Percentiles rank a stretch among this genome's conserved stretches.
These are phyloP conservation scores for Suhomyces coccinellae DNA, from an alignment of 1,139 yeast genomes.

Conservation along the genomic window DNA sequence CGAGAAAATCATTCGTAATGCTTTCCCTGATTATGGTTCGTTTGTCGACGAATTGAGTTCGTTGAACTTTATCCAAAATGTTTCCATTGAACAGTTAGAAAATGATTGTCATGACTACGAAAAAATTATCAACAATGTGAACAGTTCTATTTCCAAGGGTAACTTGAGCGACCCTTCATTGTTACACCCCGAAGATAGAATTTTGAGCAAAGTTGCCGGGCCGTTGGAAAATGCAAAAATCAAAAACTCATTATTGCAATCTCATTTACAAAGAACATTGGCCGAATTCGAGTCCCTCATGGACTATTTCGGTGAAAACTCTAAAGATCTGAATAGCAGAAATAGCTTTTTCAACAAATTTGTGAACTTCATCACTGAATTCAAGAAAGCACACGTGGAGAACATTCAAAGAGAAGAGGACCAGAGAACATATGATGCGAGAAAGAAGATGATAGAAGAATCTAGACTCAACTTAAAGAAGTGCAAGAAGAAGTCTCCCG, in stretches of 20 bases:
- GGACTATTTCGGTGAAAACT: slow-evolving; percentile 83
- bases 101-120: slow-evolving; percentile 68
- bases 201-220: slow-evolving; percentile 46
- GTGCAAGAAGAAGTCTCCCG: slow-evolving; percentile 5
- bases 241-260: slow-evolving; percentile 56
- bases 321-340: slow-evolving; percentile 50
- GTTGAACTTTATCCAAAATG: slow-evolving; percentile 62
- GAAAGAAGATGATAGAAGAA: slow-evolving; percentile 38
- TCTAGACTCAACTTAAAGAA: slow-evolving; percentile 17
- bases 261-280: slow-evolving; percentile 56
- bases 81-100: slow-evolving; percentile 75
- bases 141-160: slow-evolving; percentile 64
- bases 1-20: slow-evolving; percentile 72
- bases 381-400: slow-evolving; percentile 48
- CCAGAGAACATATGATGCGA: slow-evolving; percentile 39
- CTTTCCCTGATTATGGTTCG: slow-evolving; percentile 74
- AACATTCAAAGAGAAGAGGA: slow-evolving; percentile 51
- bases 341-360: slow-evolving; percentile 42
- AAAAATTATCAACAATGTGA: slow-evolving; percentile 52
- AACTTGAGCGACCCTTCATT: slow-evolving; percentile 64
- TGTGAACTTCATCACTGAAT: slow-evolving; percentile 39
- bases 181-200: slow-evolving; percentile 78
- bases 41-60: slow-evolving; percentile 75
- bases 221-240: slow-evolving; percentile 64
- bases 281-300: slow-evolving; percentile 60